Evolutionary conservation across 768 basidiomycete species (phyloP), one percentile per base, ranked within the genome.

Genomic region (Leccinum rimulosum): DNA sequence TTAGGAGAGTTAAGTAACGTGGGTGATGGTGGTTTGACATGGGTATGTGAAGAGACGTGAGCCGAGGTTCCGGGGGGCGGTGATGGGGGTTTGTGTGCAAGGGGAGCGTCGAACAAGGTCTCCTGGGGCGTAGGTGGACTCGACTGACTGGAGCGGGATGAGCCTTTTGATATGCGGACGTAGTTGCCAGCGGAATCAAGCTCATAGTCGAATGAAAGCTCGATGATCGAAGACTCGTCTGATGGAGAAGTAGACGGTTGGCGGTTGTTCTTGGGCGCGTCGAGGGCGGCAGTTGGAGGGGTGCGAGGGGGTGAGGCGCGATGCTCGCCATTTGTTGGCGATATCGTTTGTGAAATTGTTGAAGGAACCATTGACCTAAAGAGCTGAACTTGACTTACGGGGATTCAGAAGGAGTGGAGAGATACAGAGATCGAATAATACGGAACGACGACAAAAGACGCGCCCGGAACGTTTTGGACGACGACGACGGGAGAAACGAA

Each of bases 201-300:
- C 52, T 79, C 76, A 47, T 81, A 81, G 61, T 77, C 76, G 56
- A 81, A 81, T 3, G 80, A 81, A 58, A 81, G 77, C 40, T 82
- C 79, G 12, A 77, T 74, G 54, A 80, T 68, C 2, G 77, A 77
- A 1, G 79, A 78, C 43, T 80, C 79, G 52, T 81, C 80, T 4
- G 79, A 80, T 53, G 74, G 73, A 8, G 78, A 69, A 22, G 71
- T 68, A 7, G 74, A 76, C 17, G 68, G 4, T 38, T 66, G 75
- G 35, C 73, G 73, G 59, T 43, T 63, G 48, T 66, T 71, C 66
- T 74, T 73, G n/a, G 73, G 60, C 56, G 64, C 66, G 58, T 73
- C 73, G 40, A 71, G 64, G n/a, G 63, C 60, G 54, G 56, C 47
- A 19, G 59, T 62, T 50, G 72, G 72, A 3, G 72, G 72, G 11